Base-by-base conservation (phyloP, 2,329 filamentous ascomycete species). In the Fusarium pilosicola region DNA sequence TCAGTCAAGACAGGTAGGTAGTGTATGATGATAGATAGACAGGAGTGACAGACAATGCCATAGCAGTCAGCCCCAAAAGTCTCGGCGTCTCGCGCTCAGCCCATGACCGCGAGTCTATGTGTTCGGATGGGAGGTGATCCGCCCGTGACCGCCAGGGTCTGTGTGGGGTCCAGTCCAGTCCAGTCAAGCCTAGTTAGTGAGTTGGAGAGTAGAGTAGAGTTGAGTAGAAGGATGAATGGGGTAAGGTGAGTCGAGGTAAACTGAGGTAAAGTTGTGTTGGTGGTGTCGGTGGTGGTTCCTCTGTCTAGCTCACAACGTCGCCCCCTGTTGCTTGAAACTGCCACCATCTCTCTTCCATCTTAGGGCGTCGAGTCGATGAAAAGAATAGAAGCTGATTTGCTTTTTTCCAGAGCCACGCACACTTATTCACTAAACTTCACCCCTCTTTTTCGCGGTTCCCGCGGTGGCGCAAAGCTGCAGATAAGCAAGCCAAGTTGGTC, bases 21-120 rank as follows among this genome's bases (percentile, higher is more conserved):
- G 30, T 30, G 28, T 30, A 48, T 20, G 17, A 24, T 24, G 30
- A 32, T 36, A 28, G 51, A 32, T 36, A 28, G 51, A 32, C 24
- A 20, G 20, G 48, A 52, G 30, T 24, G 48, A 36, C n/a, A 34
- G 48, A 36, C 48, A 34, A 52, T 52, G 18, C 48, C 48, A 26
- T 36, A 26, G 24, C 13, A 36, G 28, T 28, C 38, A 65, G 57
- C 32, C 26, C 32, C 57, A 51, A 52, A 52, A 65, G 45, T 46
- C 65, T 70, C 67, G 67, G 67, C 26, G 46, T 41, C 55, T 70
- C 65, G 67, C 45, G 67, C 65, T 28, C 34, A 70, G 48, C 26
- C 52, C 60, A 70, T 56, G 68, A 46, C 66, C 60, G 64, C 60
- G 68, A 70, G 67, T 65, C 32, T 52, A 70, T 59, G 24, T 44